Base-by-base conservation (phyloP, 495 filamentous ascomycete genomes). In the Astrothelium macrocarpum region DNA sequence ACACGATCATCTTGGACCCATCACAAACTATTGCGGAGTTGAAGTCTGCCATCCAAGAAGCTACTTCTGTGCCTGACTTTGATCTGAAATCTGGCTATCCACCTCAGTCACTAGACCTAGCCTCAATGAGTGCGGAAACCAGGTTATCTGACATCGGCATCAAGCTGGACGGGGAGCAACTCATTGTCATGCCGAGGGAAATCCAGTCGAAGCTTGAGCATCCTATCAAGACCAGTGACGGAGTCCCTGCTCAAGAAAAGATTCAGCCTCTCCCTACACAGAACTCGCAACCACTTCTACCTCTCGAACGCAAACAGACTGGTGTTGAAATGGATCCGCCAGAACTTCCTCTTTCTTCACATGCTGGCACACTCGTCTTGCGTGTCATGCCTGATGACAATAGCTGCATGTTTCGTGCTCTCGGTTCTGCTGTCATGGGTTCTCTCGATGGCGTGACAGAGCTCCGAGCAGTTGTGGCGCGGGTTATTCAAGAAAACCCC, bases 311-410 rank as follows among this genome's bases (percentile, higher is more conserved):
- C 61, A 58, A 73, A 11, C 75, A 76, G 31, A 56, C 68, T 26
- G 67, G 74, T n/a, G 68, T 72, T 43, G 75, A 77, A 12, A 68
- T 56, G 31, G 89, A 92, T 67, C 84, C 88, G 5, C 89, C 89
- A 0, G 87, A 90, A 69, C 71, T 90, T n/a, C 77, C 83, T 0
- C 76, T 90, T 2, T 79, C 85, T 26, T 76, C 80, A 25, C 84
- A 83, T 61, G 77, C 77, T 11, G 85, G 85, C 29, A 89, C 83
- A 0, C 75, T 91, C 29, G 85, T 96, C 32, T 84, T 97, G 4
- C 86, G 94, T 1, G 90, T 97, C 36, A 97, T 98, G 94, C 90
- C 92, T 11, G 94, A 97, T 71, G 94, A 98, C 72, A 97, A 97
- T 74, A 89, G 85, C 53, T 98, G 94, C 74, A 85, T 97, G 64